Evolutionary conservation across 345 rosid species (phyloP).

Genomic region (Bruguiera gymnorhiza): DNA sequence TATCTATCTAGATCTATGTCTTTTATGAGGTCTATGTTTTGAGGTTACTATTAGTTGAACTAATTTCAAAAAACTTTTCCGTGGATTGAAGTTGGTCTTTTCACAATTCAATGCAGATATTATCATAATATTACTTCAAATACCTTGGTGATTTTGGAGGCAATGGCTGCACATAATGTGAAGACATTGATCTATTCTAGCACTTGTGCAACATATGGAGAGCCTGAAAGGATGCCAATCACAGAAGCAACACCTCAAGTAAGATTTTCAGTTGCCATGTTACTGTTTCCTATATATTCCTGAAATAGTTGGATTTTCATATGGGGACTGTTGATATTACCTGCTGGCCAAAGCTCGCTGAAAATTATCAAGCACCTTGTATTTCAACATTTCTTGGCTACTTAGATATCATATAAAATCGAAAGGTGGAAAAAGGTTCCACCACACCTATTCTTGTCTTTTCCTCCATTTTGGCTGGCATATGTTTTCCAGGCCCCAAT

Average conservation of each 20-base stretch:
- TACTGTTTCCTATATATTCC: neutral
- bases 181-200: conserved; percentile 92
- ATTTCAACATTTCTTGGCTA: too few species aligned
- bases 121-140: conserved; percentile 97
- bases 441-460: neutral
- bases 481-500: conserved; percentile 57
- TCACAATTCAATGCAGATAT: conserved; percentile 46
- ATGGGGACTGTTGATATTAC: neutral
- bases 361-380: too few species aligned
- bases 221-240: conserved; percentile 95
- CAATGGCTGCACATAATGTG: conserved; percentile 80
- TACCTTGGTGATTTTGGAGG: conserved; percentile 82
- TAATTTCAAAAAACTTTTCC: conserved; percentile 10
- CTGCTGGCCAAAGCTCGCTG: too few species aligned
- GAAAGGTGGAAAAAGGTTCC: too few species aligned
- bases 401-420: too few species aligned
- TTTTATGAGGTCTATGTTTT: neutral
- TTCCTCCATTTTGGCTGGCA: neutral
- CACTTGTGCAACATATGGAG: conserved; percentile 98
- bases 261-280: conserved; percentile 4
- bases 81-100: too few species aligned
- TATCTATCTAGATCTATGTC: neutral
- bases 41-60: neutral
- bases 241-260: conserved; percentile 91
- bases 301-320: neutral